Evolutionary conservation across 2,329 filamentous ascomycete genomes (phyloP).

Genomic region (Penicillium thymicola): DNA sequence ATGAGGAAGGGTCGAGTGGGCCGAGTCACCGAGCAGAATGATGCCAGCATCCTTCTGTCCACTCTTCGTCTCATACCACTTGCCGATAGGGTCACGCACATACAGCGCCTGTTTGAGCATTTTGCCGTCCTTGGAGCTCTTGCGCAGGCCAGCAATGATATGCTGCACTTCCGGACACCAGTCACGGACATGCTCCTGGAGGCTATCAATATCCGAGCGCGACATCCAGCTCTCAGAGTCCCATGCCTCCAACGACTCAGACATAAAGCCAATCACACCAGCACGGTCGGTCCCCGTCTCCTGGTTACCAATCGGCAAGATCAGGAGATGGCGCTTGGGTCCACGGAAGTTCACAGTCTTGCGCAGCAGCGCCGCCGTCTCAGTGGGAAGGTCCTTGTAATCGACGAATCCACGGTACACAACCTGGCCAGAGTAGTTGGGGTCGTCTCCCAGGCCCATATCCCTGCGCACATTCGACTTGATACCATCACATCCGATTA

Average conservation of each 20-base stretch:
- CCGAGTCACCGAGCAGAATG: conserved; percentile 33
- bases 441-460: conserved; percentile 28
- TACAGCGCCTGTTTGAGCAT: conserved; percentile 38
- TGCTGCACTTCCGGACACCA: conserved; percentile 35
- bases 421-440: conserved; percentile 37
- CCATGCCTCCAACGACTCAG: conserved; percentile 36
- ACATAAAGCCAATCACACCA: conserved; percentile 39
- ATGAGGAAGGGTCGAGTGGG: conserved; percentile 36
- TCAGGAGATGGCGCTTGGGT: conserved; percentile 33
- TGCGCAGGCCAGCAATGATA: conserved; percentile 31
- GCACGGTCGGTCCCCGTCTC: conserved; percentile 32
- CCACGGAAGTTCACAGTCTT: conserved; percentile 37
- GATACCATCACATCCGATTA: conserved; percentile 51
- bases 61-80: conserved; percentile 32
- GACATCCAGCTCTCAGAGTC: conserved; percentile 38
- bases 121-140: conserved; percentile 28
- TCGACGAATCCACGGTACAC: conserved; percentile 39
- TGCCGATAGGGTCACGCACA: conserved; percentile 31
- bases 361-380: conserved; percentile 30
- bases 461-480: conserved; percentile 45
- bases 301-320: conserved; percentile 38
- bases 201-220: conserved; percentile 31
- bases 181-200: conserved; percentile 34
- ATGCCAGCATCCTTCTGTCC: conserved; percentile 26
- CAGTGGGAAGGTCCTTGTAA: conserved; percentile 31